Evolutionary conservation across 2,329 filamentous ascomycete species (phyloP).

Genomic region (Byssothecium circinans): DNA sequence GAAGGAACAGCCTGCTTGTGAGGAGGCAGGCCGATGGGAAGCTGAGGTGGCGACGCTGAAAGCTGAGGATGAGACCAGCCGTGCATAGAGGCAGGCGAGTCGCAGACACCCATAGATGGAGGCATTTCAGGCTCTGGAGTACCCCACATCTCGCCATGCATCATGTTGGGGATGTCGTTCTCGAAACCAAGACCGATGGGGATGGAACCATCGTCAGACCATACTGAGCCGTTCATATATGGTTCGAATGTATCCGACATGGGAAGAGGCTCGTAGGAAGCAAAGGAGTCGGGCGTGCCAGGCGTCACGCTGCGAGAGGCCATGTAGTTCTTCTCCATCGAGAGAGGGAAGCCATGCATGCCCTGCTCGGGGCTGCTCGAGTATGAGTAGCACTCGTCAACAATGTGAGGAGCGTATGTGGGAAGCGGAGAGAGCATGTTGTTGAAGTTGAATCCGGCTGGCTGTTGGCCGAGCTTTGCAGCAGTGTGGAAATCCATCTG

Average conservation of each 20-base stretch:
- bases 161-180: constrained; percentile 20
- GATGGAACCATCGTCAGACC: constrained; percentile 26
- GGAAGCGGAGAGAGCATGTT: constrained; percentile 33
- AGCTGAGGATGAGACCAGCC: constrained; percentile 20
- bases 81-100: constrained; percentile 19
- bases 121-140: constrained; percentile 18
- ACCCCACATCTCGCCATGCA: constrained; percentile 26
- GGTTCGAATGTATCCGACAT: constrained; percentile 22
- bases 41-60: constrained; percentile 21
- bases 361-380: constrained; percentile 27
- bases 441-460: constrained; percentile 21
- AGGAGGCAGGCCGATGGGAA: constrained; percentile 13
- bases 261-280: constrained; percentile 24
- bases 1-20: constrained; percentile 24
- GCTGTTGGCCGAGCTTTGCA: constrained; percentile 29
- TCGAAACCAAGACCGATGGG: constrained; percentile 29
- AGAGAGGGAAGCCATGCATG: constrained; percentile 18
- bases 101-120: constrained; percentile 19
- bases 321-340: constrained; percentile 22
- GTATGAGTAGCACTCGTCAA: constrained; percentile 30
- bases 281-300: constrained; percentile 34
- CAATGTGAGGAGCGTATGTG: constrained; percentile 25
- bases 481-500: constrained; percentile 35
- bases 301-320: constrained; percentile 27
- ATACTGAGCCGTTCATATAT: constrained; percentile 24